A percentile compares a stretch with the other conserved stretches of the same genome.
These are phyloP conservation scores for Aspergillus asperescens DNA, from an alignment of 495 filamentous ascomycete species.

Conservation along the genomic window DNA sequence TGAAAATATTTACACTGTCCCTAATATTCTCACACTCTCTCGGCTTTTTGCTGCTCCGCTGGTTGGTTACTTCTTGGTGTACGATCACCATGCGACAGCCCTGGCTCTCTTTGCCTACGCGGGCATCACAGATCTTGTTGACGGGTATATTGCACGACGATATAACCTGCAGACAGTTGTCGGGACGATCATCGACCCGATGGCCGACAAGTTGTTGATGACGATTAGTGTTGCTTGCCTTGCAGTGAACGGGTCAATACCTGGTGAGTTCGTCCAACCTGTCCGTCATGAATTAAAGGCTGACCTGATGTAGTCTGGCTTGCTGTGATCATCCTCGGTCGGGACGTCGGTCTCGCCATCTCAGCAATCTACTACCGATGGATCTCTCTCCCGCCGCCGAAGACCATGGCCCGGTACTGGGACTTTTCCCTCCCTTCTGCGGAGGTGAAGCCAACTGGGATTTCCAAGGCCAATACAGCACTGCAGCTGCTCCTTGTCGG, in stretches of 20 bases:
- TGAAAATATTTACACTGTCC: conserved; percentile 95
- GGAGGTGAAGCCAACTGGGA: conserved; percentile 84
- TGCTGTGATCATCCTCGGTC: conserved; percentile 80
- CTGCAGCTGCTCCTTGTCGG: conserved; percentile 77
- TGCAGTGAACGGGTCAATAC: conserved; percentile 73
- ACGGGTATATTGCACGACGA: conserved; percentile 84
- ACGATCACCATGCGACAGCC: conserved; percentile 70
- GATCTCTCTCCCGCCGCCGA: conserved; percentile 86
- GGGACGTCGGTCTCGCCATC: conserved; percentile 80
- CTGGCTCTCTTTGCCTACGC: conserved; percentile 87
- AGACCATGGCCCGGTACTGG: conserved; percentile 93
- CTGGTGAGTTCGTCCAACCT: conserved; percentile 52
- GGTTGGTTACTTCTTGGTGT: conserved; percentile 83
- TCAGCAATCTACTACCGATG: conserved; percentile 92
- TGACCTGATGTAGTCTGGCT: conserved; percentile 61
- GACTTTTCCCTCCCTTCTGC: conserved; percentile 91
- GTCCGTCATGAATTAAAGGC: not conserved
- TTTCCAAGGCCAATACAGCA: conserved; percentile 87
- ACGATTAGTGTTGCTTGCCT: conserved; percentile 80
- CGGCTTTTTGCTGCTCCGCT: conserved; percentile 78
- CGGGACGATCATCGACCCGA: conserved; percentile 92
- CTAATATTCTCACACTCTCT: conserved; percentile 86
- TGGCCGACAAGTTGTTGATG: conserved; percentile 96
- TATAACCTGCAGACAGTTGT: conserved; percentile 91
- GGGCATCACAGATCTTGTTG: conserved; percentile 82